Evolutionary conservation across 192 early-diverging fungal species (phyloP).

Genomic region (Rhizophagus clarus): DNA sequence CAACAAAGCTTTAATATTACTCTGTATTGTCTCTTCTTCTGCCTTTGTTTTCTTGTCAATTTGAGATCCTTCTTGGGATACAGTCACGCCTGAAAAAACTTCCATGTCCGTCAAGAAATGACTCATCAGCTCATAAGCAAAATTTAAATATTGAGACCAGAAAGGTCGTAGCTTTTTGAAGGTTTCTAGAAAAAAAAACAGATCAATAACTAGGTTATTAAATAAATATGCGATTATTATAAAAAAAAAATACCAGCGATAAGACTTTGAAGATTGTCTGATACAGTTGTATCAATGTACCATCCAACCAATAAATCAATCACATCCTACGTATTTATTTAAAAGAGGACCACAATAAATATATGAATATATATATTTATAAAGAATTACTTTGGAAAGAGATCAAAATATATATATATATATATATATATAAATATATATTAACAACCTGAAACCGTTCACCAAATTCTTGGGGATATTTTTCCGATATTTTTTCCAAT

Average conservation of each 20-base stretch:
- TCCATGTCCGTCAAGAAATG: constrained; percentile 58
- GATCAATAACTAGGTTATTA: neutral
- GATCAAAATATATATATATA: neutral
- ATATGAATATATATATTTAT: neutral
- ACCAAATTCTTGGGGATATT: constrained; percentile 30
- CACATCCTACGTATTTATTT: constrained; percentile 42
- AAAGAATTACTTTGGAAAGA: neutral
- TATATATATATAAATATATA: neutral
- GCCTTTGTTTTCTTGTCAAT: neutral
- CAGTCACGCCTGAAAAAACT: constrained; percentile 15
- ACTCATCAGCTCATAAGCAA: constrained; percentile 53
- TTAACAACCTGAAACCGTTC: constrained; percentile 25
- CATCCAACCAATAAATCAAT: constrained; percentile 73
- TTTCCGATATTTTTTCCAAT: constrained; percentile 25
- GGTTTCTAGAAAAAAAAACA: constrained; percentile 39
- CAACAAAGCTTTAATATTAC: constrained; percentile 25
- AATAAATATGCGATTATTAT: neutral
- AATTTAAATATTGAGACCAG: constrained; percentile 51
- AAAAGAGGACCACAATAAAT: neutral
- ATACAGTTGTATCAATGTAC: constrained; percentile 59
- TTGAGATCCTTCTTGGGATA: constrained; percentile 23
- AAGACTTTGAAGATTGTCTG: constrained; percentile 39
- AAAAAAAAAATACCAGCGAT: constrained; percentile 49
- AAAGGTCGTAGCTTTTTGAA: constrained; percentile 45
- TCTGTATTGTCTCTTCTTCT: constrained; percentile 3